Evolutionary conservation across 371 early-diverging fungal genomes (phyloP).

Genomic region (Rhizomucor miehei): DNA sequence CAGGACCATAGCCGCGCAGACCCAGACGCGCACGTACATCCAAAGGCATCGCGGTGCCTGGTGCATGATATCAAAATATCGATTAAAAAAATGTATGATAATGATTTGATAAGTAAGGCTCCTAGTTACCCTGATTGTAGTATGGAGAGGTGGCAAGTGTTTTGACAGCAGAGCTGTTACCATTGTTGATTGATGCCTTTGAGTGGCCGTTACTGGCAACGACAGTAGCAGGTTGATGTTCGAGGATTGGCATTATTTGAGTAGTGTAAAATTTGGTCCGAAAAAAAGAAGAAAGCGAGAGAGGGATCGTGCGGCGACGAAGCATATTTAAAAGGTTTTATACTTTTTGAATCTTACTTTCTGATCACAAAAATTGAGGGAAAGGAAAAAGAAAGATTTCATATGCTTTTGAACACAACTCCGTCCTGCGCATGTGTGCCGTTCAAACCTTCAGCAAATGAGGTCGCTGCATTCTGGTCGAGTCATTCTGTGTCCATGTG

Average conservation of each 20-base stretch:
- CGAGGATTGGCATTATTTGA: neutral
- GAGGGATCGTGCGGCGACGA: neutral
- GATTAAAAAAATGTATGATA: neutral
- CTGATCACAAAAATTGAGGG: neutral
- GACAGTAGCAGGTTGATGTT: neutral
- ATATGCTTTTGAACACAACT: slow-evolving; percentile 14
- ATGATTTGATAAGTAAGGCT: neutral
- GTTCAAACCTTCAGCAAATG: slow-evolving; percentile 10
- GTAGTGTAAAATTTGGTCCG: neutral
- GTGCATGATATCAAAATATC: neutral
- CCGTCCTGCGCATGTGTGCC: neutral
- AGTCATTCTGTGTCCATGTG: slow-evolving; percentile 2
- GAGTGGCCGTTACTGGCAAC: neutral
- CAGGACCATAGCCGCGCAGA: slow-evolving; percentile 69
- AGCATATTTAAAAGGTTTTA: too few relatives aligned
- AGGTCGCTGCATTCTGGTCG: slow-evolving; percentile 6
- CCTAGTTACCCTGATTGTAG: slow-evolving; percentile 20
- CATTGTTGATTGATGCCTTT: slow-evolving; percentile 1
- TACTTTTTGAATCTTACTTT: too few relatives aligned
- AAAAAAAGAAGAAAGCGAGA: neutral
- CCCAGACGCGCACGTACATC: slow-evolving; percentile 24
- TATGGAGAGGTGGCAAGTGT: slow-evolving; percentile 18
- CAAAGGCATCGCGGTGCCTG: slow-evolving; percentile 14
- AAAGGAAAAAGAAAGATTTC: slow-evolving; percentile 9
- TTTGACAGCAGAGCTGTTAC: neutral